A percentile compares a stretch with the other conserved stretches of the same genome.
phyloP scores from a whole-genome alignment of 1,139 yeast genomes.

The Candida tunisiensis region DNA sequence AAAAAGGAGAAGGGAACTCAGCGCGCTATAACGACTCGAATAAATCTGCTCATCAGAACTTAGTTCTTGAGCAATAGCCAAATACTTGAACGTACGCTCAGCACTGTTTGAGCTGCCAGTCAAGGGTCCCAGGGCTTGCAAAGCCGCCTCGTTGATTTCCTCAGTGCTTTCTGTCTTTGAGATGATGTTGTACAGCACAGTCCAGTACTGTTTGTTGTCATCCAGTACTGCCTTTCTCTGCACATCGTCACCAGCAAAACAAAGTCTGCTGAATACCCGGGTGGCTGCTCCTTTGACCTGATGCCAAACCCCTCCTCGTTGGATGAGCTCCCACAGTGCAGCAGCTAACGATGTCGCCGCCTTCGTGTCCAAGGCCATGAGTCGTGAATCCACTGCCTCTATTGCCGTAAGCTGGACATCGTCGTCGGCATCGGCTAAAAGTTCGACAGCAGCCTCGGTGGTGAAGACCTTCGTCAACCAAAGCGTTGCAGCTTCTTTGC shows the following conservation, averaged over 20 bases:
- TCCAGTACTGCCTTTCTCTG: constrained; percentile 2
- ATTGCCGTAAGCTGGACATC: constrained; percentile 35
- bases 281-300: constrained; percentile 28
- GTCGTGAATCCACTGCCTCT: constrained; percentile 9
- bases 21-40: background rate
- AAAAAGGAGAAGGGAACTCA: background rate
- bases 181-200: constrained; percentile 13
- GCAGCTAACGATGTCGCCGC: constrained; percentile 5
- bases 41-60: background rate
- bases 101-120: too few relatives aligned
- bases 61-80: constrained; percentile 2
- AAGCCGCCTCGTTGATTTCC: constrained; percentile 28
- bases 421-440: constrained; percentile 25
- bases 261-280: constrained; percentile 20
- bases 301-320: constrained; percentile 21
- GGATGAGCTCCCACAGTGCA: constrained; percentile 18
- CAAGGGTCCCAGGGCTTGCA: constrained; percentile 34
- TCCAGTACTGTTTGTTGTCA: constrained; percentile 8
- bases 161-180: constrained; percentile 20
- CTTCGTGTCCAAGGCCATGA: constrained; percentile 2
- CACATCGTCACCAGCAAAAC: constrained; percentile 4
- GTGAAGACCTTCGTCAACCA: constrained; percentile 13
- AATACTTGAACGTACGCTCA: too few relatives aligned
- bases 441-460: constrained; percentile 9
- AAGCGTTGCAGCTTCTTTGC: constrained; percentile 19